Evolutionary conservation across 306 rosid genomes (phyloP).

Genomic region (Comarum palustre): DNA sequence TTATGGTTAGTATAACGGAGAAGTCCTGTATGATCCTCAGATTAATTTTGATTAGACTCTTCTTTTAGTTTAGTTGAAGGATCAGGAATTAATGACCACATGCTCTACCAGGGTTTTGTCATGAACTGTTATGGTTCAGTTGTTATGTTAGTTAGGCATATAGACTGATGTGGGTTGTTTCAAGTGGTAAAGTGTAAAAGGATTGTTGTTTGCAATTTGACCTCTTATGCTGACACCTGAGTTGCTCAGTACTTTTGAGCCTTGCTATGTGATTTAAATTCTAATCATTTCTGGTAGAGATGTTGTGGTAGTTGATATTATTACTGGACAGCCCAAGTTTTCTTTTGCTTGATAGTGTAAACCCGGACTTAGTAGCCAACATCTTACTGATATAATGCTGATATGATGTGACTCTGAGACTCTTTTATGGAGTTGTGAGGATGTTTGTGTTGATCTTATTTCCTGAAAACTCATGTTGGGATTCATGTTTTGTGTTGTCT

Average conservation of each 20-base stretch:
- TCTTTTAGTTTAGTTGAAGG: not conserved
- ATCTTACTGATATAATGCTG: not conserved
- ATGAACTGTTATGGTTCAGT: not conserved
- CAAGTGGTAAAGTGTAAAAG: not conserved
- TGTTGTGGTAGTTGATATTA: not conserved
- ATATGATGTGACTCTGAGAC: not conserved
- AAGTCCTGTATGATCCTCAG: not conserved
- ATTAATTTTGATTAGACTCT: not conserved
- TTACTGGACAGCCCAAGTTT: not conserved
- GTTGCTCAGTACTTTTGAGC: not conserved
- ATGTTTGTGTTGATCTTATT: not conserved
- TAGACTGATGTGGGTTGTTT: not conserved
- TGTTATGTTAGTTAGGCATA: not conserved
- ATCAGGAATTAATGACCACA: not conserved
- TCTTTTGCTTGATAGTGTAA: conserved; percentile 7
- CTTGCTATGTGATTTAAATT: not conserved
- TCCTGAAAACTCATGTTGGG: not conserved
- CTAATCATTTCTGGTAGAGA: not conserved
- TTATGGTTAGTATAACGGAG: not conserved
- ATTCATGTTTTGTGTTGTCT: conserved; percentile 4
- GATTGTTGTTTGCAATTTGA: not conserved
- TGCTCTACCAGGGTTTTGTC: not conserved
- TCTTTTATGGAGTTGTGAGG: conserved; percentile 9
- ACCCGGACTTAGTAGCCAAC: not conserved
- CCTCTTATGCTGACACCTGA: not conserved